These are phyloP conservation scores for Edaphochlamys debaryana DNA, from an alignment of 139 green algal species.

Conservation along the genomic window DNA sequence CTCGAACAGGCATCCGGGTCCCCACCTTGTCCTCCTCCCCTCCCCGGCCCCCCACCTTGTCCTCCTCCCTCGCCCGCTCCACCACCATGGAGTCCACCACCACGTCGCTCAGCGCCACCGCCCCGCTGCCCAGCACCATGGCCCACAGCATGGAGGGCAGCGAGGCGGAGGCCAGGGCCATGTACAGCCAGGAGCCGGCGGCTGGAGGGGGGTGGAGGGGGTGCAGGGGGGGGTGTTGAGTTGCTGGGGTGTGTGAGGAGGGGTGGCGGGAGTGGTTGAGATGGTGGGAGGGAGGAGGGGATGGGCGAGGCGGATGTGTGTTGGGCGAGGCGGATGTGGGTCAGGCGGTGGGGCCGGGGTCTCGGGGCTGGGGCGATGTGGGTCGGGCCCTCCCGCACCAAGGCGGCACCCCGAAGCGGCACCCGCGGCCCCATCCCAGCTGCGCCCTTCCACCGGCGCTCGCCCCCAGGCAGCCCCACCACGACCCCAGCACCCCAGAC, in stretches of 20 bases:
- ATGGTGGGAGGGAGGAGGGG: neutral
- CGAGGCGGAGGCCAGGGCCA: neutral
- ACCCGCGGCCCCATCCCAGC: too few relatives aligned
- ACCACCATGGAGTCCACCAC: slow-evolving; percentile 98
- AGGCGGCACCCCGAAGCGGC: too few relatives aligned
- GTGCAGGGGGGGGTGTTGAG: too few relatives aligned
- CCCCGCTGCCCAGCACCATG: slow-evolving; percentile 8
- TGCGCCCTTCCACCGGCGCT: too few relatives aligned
- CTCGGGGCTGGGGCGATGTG: too few relatives aligned
- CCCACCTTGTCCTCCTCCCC: neutral
- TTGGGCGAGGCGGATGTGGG: too few relatives aligned
- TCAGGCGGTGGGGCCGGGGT: too few relatives aligned
- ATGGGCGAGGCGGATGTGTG: neutral
- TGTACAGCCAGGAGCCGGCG: slow-evolving; percentile 6
- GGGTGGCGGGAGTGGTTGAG: neutral
- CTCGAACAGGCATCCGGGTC: too few relatives aligned
- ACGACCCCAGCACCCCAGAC: too few relatives aligned
- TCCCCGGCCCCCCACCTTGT: slow-evolving; percentile 39
- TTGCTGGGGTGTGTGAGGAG: too few relatives aligned
- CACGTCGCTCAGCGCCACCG: slow-evolving; percentile 79
- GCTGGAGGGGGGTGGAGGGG: slow-evolving; percentile 45
- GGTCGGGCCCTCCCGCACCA: too few relatives aligned
- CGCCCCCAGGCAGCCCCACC: too few relatives aligned
- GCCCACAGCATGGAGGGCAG: neutral
- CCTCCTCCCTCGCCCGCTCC: slow-evolving; percentile 62